Evolutionary conservation across 495 filamentous ascomycete genomes (phyloP), one percentile per base, ranked within the genome.

Genomic region (Parmelia sp.): DNA sequence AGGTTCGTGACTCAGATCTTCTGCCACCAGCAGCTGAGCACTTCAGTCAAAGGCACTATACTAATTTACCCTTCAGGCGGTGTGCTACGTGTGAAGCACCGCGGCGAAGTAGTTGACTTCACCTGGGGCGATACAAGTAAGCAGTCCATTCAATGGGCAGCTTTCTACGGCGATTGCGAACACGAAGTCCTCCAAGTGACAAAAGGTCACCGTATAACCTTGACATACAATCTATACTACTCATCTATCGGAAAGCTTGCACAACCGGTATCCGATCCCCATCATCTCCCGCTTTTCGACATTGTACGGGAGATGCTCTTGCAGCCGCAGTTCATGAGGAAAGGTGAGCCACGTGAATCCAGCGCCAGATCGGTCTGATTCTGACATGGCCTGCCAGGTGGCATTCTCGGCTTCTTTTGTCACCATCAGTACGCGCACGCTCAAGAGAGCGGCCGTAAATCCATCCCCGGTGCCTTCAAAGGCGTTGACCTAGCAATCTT

Each of bases 91-190:
- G 49, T 53, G 14, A 53, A 33, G 27, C 27, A 33, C 27, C 49
- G 27, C 5, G 25, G 25, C 15, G 27, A 31, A 31, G 31, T 1
- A 8, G 14, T 17, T 9, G 49, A 53, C 14, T 53, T 27, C 23
- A 25, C 9, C 11, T 51, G 47, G 47, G 47, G 25, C 12, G 0
- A 51, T 75, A 81, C 66, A 60, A 69, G 7, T 69, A 68, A 12
- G 47, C 76, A 42, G 64, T 17, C 65, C 1, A 75, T 86, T 57
- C 70, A 80, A 27, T 87, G 82, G 83, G 82, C 79, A 0, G 83
- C 84, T 2, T 87, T 87, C 71, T 87, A 84, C 68, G 82, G 78
- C 62, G 83, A 86, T 66, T 84, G 80, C 65, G 79, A 83, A 66
- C 84, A 86, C 66, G 82, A 87, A 70, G 78, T 86, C 33, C 71